Conservation (phyloP, 176 grass and related monocot species). For the Musa troglodytarum region DNA sequence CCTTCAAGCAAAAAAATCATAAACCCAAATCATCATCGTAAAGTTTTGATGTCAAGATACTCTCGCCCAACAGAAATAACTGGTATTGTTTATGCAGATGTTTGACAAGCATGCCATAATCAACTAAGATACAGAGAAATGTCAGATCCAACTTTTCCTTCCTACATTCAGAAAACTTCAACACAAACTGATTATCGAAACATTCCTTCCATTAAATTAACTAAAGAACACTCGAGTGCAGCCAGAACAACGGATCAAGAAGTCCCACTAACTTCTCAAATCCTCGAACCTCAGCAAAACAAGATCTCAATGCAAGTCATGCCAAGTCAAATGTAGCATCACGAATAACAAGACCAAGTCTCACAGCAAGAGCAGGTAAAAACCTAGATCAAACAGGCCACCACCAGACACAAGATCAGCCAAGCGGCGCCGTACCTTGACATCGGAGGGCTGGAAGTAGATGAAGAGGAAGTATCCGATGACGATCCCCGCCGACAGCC, state of each 20-base stretch:
- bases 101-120: too few species aligned
- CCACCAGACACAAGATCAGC: conserved; percentile 6
- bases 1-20: not conserved
- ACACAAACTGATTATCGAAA: too few species aligned
- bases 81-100: not conserved
- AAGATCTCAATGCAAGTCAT: not conserved
- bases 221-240: not conserved
- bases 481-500: conserved; percentile 55
- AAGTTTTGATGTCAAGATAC: not conserved
- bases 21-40: too few species aligned
- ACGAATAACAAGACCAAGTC: not conserved
- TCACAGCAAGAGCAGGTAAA: not conserved
- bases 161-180: too few species aligned
- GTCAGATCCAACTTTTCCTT: too few species aligned
- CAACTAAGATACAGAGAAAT: too few species aligned
- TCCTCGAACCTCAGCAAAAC: not conserved
- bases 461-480: conserved; percentile 84
- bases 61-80: not conserved
- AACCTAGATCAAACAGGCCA: not conserved
- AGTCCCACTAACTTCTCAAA: not conserved
- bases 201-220: too few species aligned
- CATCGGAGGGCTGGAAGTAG: conserved; percentile 58
- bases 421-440: conserved; percentile 39
- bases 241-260: not conserved
- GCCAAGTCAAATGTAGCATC: not conserved